Evolutionary conservation across 169 alveolate species (phyloP).

Genomic region (Plasmodium cynomolgi): DNA sequence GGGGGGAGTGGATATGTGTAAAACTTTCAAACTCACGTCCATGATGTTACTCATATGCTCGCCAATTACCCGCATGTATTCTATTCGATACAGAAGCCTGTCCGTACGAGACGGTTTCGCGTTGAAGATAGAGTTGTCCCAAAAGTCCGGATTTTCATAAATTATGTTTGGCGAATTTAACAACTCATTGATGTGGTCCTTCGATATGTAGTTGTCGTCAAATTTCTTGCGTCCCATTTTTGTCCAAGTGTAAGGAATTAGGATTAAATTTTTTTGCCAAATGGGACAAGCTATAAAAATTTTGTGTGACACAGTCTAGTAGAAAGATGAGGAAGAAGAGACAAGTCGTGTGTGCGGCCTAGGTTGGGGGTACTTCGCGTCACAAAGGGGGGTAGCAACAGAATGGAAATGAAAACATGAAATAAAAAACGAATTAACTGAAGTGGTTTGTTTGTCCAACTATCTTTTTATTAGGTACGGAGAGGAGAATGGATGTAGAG

Average conservation of each 20-base stretch:
- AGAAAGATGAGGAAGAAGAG: not conserved
- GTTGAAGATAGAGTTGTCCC: not conserved
- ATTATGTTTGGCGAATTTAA: conserved; percentile 47
- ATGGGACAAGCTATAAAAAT: not conserved
- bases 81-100: conserved; percentile 37
- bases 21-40: not conserved
- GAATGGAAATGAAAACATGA: not conserved
- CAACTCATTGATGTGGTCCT: conserved; percentile 11
- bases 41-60: not conserved
- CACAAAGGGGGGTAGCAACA: not conserved
- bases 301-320: not conserved
- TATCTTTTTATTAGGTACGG: not conserved
- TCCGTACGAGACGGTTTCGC: conserved; percentile 28
- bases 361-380: not conserved
- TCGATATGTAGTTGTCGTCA: conserved; percentile 9
- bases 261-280: not conserved
- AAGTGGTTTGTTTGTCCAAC: not conserved
- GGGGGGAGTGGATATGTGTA: not conserved
- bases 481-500: not conserved
- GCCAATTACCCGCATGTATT: conserved; percentile 31
- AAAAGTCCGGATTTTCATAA: conserved; percentile 24
- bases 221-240: conserved; percentile 44
- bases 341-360: not conserved
- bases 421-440: not conserved
- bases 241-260: conserved; percentile 2